Evolutionary conservation across 495 filamentous ascomycete genomes (phyloP).

Genomic region (Friedmanniomyces simplex): DNA sequence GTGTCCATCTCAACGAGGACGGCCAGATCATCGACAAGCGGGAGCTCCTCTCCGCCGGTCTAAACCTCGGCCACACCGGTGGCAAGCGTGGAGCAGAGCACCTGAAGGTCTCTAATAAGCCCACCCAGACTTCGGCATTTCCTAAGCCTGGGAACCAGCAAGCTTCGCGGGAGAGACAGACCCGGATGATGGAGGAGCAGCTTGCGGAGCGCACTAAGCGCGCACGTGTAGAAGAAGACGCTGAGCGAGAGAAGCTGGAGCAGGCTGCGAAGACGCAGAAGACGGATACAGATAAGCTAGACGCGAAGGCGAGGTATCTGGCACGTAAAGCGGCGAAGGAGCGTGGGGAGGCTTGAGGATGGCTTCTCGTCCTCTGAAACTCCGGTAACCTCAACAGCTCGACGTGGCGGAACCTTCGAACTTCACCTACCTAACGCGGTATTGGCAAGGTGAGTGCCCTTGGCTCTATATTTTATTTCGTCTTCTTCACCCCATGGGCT

Average conservation of each 20-base stretch:
- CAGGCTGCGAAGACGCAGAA: constrained; percentile 61
- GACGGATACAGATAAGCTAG: constrained; percentile 69
- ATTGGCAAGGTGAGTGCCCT: not conserved
- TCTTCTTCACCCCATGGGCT: constrained; percentile 7
- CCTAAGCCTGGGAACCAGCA: constrained; percentile 35
- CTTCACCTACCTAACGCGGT: no score
- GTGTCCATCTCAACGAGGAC: constrained; percentile 76
- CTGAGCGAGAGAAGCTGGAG: constrained; percentile 55
- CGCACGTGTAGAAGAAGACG: constrained; percentile 62
- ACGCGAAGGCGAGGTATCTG: constrained; percentile 79
- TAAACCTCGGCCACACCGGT: constrained; percentile 66
- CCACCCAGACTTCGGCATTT: constrained; percentile 28
- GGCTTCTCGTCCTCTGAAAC: not conserved
- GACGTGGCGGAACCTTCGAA: no score
- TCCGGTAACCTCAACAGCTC: no score
- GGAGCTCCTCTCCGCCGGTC: constrained; percentile 73
- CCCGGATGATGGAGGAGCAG: constrained; percentile 75
- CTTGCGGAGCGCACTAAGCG: constrained; percentile 65
- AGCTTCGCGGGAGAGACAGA: constrained; percentile 69
- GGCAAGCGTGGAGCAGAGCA: constrained; percentile 11
- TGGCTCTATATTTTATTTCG: not conserved
- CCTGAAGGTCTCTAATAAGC: constrained; percentile 24
- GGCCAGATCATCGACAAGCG: constrained; percentile 91
- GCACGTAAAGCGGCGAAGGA: constrained; percentile 75
- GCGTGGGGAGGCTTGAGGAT: constrained; percentile 19